Evolutionary conservation across 108 stramenopile genomes (phyloP).

Genomic region (Stephanodiscus minutulus): DNA sequence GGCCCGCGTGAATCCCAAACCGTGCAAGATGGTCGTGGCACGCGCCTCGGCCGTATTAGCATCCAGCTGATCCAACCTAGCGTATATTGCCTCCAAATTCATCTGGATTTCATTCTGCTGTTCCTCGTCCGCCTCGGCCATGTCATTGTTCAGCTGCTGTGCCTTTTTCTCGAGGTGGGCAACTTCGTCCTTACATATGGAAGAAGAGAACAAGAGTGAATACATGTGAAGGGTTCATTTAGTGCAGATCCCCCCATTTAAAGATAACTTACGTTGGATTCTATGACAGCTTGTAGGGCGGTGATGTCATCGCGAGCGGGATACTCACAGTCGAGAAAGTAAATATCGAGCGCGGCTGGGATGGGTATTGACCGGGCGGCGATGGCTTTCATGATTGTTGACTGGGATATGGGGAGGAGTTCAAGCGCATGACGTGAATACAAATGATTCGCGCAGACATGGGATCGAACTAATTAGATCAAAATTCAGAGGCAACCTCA

Average conservation of each 20-base stretch:
- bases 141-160: conserved; percentile 84
- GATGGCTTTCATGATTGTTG: conserved; percentile 96
- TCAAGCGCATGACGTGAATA: conserved; percentile 32
- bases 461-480: neutral
- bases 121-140: conserved; percentile 89
- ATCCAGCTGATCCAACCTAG: conserved; percentile 95
- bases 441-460: neutral
- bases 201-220: too few relatives aligned
- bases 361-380: conserved; percentile 96
- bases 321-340: conserved; percentile 95
- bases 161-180: conserved; percentile 86
- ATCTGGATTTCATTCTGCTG: conserved; percentile 73
- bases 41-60: conserved; percentile 96
- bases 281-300: conserved; percentile 96
- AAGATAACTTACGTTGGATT: too few relatives aligned
- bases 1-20: conserved; percentile 93
- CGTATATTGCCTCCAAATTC: conserved; percentile 86
- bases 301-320: conserved; percentile 92
- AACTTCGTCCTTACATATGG: too few relatives aligned
- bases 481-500: conserved; percentile 16
- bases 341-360: conserved; percentile 95
- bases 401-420: conserved; percentile 40
- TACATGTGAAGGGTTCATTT: too few relatives aligned
- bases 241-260: too few relatives aligned
- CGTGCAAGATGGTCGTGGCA: conserved; percentile 94